Evolutionary conservation across 495 filamentous ascomycete genomes (phyloP).

Genomic region (Daldinia vernicosa): DNA sequence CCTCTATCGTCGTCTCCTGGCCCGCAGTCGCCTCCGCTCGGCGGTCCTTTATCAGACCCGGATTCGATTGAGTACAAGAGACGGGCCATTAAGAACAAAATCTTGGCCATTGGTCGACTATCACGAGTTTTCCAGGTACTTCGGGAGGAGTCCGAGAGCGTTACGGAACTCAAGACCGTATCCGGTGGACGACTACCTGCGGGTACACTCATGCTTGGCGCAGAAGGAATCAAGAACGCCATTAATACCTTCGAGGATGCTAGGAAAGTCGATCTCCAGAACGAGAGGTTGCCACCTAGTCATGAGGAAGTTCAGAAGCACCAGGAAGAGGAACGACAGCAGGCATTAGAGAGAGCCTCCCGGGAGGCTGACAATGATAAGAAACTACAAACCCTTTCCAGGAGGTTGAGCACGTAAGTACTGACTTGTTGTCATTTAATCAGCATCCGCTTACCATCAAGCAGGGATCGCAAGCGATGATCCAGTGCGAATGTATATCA

Average conservation of each 20-base stretch:
- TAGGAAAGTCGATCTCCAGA: constrained; percentile 96
- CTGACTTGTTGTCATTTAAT: not conserved
- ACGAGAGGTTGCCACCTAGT: constrained; percentile 89
- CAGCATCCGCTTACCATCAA: constrained; percentile 11
- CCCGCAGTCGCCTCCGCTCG: constrained; percentile 73
- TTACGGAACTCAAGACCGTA: constrained; percentile 97
- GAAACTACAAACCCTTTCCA: constrained; percentile 81
- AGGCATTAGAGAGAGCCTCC: constrained; percentile 83
- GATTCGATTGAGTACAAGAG: constrained; percentile 92
- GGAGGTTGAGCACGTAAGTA: constrained; percentile 95
- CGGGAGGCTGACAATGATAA: constrained; percentile 91
- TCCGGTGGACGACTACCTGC: constrained; percentile 92
- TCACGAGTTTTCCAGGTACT: constrained; percentile 99
- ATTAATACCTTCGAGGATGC: constrained; percentile 97
- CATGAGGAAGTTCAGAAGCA: constrained; percentile 89
- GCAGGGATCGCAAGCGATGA: constrained; percentile 48
- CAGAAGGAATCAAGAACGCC: constrained; percentile 99
- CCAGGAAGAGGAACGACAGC: constrained; percentile 77
- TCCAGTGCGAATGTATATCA: constrained; percentile 18
- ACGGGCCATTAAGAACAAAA: constrained; percentile 98
- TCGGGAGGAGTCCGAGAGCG: constrained; percentile 94
- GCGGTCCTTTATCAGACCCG: constrained; percentile 64
- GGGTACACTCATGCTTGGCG: constrained; percentile 96
- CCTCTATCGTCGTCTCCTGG: constrained; percentile 64
- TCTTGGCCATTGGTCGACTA: constrained; percentile 93